Conservation (phyloP, 139 green algal genomes). For the Coelastrella sp. region DNA sequence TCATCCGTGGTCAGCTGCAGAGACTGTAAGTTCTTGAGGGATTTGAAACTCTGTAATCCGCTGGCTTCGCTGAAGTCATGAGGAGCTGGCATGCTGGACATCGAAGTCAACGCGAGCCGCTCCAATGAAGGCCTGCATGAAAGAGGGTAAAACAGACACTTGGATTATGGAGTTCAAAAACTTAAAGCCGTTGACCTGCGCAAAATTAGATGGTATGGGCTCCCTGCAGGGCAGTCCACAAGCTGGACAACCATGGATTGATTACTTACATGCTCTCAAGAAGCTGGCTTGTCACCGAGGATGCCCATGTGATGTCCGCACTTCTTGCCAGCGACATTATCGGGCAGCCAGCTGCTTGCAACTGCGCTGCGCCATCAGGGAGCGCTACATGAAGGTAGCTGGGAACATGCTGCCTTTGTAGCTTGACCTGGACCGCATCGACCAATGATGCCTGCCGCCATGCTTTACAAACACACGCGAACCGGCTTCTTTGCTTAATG, state of each 20-base stretch:
- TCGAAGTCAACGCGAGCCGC: constrained; percentile 42
- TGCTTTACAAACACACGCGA: constrained; percentile 21
- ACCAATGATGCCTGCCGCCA: constrained; percentile 17
- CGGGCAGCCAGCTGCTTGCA: constrained; percentile 31
- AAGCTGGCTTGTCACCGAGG: constrained; percentile 18
- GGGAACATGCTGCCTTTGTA: constrained; percentile 30
- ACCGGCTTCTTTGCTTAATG: constrained; percentile 28
- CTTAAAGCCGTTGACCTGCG: too few relatives aligned
- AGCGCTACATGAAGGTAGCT: constrained; percentile 45
- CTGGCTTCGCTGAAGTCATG: background rate
- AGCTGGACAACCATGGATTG: background rate
- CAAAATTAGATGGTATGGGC: too few relatives aligned
- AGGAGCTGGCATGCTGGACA: constrained; percentile 8
- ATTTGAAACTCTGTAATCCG: constrained; percentile 32
- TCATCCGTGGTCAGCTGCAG: constrained; percentile 35
- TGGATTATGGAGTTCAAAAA: too few relatives aligned
- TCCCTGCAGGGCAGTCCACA: background rate
- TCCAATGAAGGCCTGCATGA: constrained; percentile 16
- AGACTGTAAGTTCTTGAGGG: constrained; percentile 37
- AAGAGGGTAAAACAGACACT: too few relatives aligned
- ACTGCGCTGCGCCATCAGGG: constrained; percentile 25
- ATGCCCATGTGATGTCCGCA: constrained; percentile 19
- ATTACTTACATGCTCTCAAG: constrained; percentile 35
- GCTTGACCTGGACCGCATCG: constrained; percentile 37
- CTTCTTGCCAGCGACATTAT: constrained; percentile 43